phyloP scores from a whole-genome alignment of 768 basidiomycete species.

The Tricholoma bakamatsutake region DNA sequence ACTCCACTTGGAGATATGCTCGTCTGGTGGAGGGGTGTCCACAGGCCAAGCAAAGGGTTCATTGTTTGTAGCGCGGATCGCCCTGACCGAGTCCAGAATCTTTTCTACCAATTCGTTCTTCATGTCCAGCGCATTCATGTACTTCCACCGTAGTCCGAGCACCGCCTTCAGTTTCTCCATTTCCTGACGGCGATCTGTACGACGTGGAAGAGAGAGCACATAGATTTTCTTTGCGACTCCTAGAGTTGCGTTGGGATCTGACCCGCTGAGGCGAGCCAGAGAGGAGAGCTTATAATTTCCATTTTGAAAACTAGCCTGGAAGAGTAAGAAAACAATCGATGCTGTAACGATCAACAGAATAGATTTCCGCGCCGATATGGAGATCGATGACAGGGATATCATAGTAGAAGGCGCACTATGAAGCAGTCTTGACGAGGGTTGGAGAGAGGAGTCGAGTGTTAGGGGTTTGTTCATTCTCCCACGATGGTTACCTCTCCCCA shows the following conservation, averaged over 20 bases:
- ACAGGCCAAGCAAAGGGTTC: conserved; percentile 18
- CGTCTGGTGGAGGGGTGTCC: conserved; percentile 16
- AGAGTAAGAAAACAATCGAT: neutral
- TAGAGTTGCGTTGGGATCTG: conserved; percentile 17
- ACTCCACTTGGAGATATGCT: conserved; percentile 22
- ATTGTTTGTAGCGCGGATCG: conserved; percentile 19
- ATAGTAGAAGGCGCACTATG: neutral
- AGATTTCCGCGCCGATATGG: conserved; percentile 3
- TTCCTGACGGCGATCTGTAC: conserved; percentile 47
- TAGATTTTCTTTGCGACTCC: conserved; percentile 40
- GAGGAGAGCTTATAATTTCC: neutral
- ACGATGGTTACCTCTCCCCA: too few relatives aligned
- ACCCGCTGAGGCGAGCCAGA: neutral
- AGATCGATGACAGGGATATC: neutral
- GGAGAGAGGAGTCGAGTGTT: too few relatives aligned
- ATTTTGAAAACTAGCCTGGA: neutral
- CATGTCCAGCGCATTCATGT: conserved; percentile 44
- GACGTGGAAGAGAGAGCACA: conserved; percentile 54
- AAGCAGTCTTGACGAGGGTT: too few relatives aligned
- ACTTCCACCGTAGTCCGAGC: conserved; percentile 48
- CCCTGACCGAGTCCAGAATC: conserved; percentile 40
- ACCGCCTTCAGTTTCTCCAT: conserved; percentile 50
- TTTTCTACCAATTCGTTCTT: conserved; percentile 29
- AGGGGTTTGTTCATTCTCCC: too few relatives aligned
- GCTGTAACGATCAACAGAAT: neutral